Evolutionary conservation across 305 asterid genomes (phyloP), one percentile per base, ranked within the genome.

Genomic region (Fraxinus xanthoxyloides): DNA sequence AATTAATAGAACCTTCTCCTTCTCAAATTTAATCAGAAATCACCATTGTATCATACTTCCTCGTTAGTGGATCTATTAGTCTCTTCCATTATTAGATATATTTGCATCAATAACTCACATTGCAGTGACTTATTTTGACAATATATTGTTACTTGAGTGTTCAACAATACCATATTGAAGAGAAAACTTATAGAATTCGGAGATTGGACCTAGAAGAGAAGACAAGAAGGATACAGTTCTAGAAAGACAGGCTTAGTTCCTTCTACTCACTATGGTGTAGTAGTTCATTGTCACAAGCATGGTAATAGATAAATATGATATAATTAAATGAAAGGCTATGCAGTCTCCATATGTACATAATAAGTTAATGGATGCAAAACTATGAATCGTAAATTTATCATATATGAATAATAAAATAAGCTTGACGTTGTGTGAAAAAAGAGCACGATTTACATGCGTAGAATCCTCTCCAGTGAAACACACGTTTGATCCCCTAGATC

Each of bases 171-270:
- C 72, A 77, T 10, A 48, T 10, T 28, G 76, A 70, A 31, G 75
- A 31, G 77, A 38, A 74, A 78, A 35, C 67, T 75, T 1, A 24
- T 51, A 77, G 36, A 13, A 80, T 40, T 46, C 73, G 82, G 82
- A 48, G 76, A 36, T 65, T 72, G 76, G 77, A 54, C 77, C 80
- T 48, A 70, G 61, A 83, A 61, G 76, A 78, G 30, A 76, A 51
- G 63, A 70, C 54, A 56, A 35, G 72, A 77, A 77, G 34, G 72
- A 69, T 40, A 48, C 12, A 70, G 43, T 43, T 72, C 51, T 35
- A 65, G 21, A 72, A 59, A 65, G 65, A 31, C 43, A 34, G 85
- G 83, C 63, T 35, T 32, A 24, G 9, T 56, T 77, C 65, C 75
- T 79, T 67, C 80, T 13, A 75, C 28, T 63, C 51, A 59, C 75